Base-by-base conservation (phyloP, 345 rosid species). In the Eutrema yunnanense region DNA sequence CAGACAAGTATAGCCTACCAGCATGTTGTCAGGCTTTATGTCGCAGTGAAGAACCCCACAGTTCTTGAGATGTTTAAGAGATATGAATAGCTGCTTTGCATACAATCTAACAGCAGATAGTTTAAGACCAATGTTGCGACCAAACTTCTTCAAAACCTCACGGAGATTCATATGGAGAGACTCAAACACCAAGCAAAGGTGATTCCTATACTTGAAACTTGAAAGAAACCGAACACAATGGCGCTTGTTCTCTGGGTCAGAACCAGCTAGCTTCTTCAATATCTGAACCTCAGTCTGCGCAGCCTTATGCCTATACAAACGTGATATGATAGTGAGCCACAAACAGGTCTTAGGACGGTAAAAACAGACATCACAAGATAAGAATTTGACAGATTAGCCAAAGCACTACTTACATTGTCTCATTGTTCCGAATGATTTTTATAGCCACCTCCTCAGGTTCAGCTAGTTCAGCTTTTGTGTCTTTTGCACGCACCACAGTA, bases 21-120 rank as follows among this genome's bases (percentile, higher is more conserved):
- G 96, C 96, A 96, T 90, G 73, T 96, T 96, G 82, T 96, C 99
- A 43, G 99, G 99, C 84, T 96, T 96, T 79, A 96, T 96, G 80
- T 96, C 99, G 77, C 97, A 88, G 71, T 96, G 99, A 77, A 96
- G 96, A 69, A 96, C 96, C 55, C 96, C 98, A 59, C 98, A 92
- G 27, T 90, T 96, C 68, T 85, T 89, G 30, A 95, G 88, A 82
- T 95, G 98, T 82, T 95, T 92, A 79, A 95, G 82, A 5, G 97
- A 92, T 82, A 96, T 88, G 75, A 96, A 90, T 76, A 92, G 96
- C 79, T 96, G 99, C 80, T 96, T 96, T 42, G 96, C 84, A 79
- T 92, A 92, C 27, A 91, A 85, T 78, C 96, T 87, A 42, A 96
- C 91, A 62, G 99, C 99, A 73, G 98, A 87, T 46, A 96, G 81